Base-by-base conservation (phyloP, 345 rosid genomes). In the Camelina hispida region DNA sequence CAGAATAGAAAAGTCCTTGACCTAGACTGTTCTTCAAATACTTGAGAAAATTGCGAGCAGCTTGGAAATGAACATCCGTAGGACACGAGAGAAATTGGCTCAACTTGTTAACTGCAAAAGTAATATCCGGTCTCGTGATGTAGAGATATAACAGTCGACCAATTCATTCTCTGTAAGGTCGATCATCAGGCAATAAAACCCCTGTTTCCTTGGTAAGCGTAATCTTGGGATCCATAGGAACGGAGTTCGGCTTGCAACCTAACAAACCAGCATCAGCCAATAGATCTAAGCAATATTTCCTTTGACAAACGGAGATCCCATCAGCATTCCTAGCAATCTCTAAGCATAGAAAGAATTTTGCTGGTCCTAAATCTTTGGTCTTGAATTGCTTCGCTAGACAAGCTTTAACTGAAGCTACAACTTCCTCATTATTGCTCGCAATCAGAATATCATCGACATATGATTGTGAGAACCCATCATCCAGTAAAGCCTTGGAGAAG, bases 341-440 rank as follows among this genome's bases (percentile, higher is more conserved):
- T 5, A 44, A 2, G 2, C 48, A 17, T 0, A 44, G 7, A 6
- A 44, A 44, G 15, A 44, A 44, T 2, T 14, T 16, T 17, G 22
- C 7, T 1, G 42, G 22, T 15, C 40, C 17, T 5, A 44, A 6
- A 15, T 44, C 16, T 1, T 60, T 37, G 0, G 11, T 35, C 15
- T 34, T 59, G 1, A 59, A 59, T 1, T 4, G 4, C 0, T 2
- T 2, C 0, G 44, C 13, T 2, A 60, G 28, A 18, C 1, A 1
- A 0, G 0, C 0, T 2, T 60, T 38, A 0, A 37, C 2, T 1
- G 10, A 4, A 0, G 4, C 0, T 3, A 30, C 42, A 3, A 9
- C 48, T 3, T 5, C 5, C 12, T 34, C 32, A 40, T 22, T 2
- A 1, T 61, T 61, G 0, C 66, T 40, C 0, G n/a, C 48, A 1